Evolutionary conservation across 257 asterid genomes (phyloP), one percentile per base, ranked within the genome.

Genomic region (Leptodermis oblonga): DNA sequence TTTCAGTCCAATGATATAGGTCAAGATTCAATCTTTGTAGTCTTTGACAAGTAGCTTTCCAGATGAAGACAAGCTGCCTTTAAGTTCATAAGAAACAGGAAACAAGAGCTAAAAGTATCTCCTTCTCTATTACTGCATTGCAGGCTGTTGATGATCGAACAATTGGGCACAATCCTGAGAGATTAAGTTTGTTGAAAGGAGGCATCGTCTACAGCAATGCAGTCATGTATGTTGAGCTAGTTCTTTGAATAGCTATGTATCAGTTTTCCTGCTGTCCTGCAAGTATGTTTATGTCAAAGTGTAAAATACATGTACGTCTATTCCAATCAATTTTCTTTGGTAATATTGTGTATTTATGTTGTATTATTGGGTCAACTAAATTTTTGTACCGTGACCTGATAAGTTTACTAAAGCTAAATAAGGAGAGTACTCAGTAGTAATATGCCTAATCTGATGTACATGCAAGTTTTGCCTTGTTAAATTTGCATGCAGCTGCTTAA

Each of bases 101-200:
- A 30, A 28, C 51, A 39, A 31, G 58, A 18, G 60, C 15, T 39
- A 25, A 45, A 48, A 20, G 30, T 25, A n/a, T 68, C 17, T 48
- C 49, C 69, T 73, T 65, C 73, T 67, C 71, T 64, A 4, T 12
- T 74, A 63, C 20, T 71, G 73, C 41, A 72, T 78, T 72, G 70
- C 90, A 91, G 97, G 97, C 92, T 48, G 42, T 91, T 71, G 97
- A 91, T 82, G 96, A 89, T 72, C 84, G 95, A 68, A 89, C 97
- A 62, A 77, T 91, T 52, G 97, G 96, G 70, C 97, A 91, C 73
- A 91, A 91, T 74, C 97, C 97, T 62, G 96, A 91, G 92, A 86
- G 97, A 73, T 76, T 91, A 73, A 91, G 97, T 83, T 81, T 91
- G 74, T 81, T 91, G 76, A 91, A 89, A 86, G 96, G 95, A 83